Base-by-base conservation (phyloP, 1,284 basidiomycete genomes). In the Boletellus deceptivus region DNA sequence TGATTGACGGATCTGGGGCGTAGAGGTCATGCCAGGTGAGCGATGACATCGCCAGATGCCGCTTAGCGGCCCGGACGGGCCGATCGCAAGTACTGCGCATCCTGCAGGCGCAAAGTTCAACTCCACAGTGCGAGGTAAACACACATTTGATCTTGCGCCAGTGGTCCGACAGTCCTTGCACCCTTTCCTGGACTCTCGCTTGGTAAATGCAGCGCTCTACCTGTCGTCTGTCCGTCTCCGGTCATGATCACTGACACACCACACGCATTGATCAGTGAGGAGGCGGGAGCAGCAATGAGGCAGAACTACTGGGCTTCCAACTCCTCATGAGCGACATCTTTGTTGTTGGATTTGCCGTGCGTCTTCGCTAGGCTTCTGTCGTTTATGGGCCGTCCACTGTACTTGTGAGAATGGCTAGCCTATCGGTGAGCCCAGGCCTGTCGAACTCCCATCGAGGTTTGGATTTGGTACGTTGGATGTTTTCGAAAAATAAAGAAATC, bases 31-130 rank as follows among this genome's bases (percentile, higher is more conserved):
- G 44, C 29, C 17, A 42, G n/a, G 25, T 20, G n/a, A 33, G 37
- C 20, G 43, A 42, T 43, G 35, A 39, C 36, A 24, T 22, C 22
- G 22, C 22, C 22, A 35, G 14, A 33, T 46, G 52, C 38, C 39
- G 46, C 22, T 44, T 41, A 16, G 46, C 39, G 40, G 20, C 52
- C 11, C 22, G 18, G 6, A 20, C 51, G 52, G 56, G 33, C 43
- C 44, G 58, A 31, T 14, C 29, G 14, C 40, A 18, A 20, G 25
- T 17, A 18, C 29, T 25, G 3, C 29, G 11, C 29, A 13, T 31
- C 29, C 9, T 31, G 29, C 29, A 31, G 11, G 29, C 29, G 29
- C 10, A 31, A 31, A 11, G 29, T 31, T 31, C 10, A 11, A 31
- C 29, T 35, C n/a, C 34, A n/a, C 13, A 35, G 16, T 17, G 8